These are phyloP conservation scores for Albifimbria verrucaria DNA, from an alignment of 2,329 filamentous ascomycete genomes.

Conservation along the genomic window DNA sequence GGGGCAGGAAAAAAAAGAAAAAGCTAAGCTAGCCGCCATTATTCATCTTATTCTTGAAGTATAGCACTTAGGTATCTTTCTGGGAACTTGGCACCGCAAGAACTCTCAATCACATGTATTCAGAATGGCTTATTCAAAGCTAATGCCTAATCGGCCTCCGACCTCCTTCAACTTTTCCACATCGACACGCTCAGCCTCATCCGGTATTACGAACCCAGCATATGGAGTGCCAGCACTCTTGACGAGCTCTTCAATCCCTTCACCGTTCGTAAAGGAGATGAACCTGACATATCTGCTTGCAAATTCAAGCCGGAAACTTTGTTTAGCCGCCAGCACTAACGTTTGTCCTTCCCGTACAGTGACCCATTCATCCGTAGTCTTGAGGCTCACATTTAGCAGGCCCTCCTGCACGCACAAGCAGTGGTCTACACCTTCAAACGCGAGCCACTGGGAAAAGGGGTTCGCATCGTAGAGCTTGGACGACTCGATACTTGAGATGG, in stretches of 20 bases:
- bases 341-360: conserved; percentile 41
- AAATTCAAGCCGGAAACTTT: conserved; percentile 41
- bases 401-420: conserved; percentile 49
- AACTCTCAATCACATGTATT: background rate
- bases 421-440: conserved; percentile 47
- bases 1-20: too few species aligned
- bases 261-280: conserved; percentile 45
- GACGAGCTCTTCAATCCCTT: conserved; percentile 44
- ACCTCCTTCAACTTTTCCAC: background rate
- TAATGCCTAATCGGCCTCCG: background rate
- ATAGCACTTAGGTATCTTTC: too few species aligned
- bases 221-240: conserved; percentile 31
- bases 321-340: conserved; percentile 42
- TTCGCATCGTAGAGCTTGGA: conserved; percentile 32
- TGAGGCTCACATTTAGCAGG: conserved; percentile 35
- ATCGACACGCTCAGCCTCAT: conserved; percentile 13
- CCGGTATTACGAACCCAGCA: conserved; percentile 34
- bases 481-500: conserved; percentile 50
- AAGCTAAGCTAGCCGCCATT: too few species aligned
- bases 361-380: conserved; percentile 12
- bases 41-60: too few species aligned
- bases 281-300: conserved; percentile 43
- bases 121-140: background rate
- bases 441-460: conserved; percentile 32
- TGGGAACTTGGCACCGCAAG: too few species aligned